Evolutionary conservation across 352 stramenopile genomes (phyloP), one percentile per base, ranked within the genome.

Genomic region (Phytopythium litorale): DNA sequence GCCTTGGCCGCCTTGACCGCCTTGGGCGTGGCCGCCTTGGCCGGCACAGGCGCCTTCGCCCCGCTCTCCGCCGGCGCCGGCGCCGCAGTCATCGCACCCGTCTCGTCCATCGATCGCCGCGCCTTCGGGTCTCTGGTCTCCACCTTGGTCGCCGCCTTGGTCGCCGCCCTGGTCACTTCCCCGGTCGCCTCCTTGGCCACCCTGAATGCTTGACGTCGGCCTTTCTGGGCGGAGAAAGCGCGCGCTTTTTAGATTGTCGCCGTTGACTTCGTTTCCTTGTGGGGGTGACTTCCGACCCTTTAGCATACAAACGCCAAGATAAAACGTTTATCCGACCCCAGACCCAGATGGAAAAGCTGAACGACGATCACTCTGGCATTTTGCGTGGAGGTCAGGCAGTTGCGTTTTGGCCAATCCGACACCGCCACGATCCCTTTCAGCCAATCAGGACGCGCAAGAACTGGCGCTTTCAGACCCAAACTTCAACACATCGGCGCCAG

Each of bases 371-470:
- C 23, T 58, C 32, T 16, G 15, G 50, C 18, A 48, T 58, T 58
- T 58, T 58, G 53, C 53, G 30, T 58, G 53, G 53, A 58, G 35
- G 52, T 28, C 52, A 45, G 33, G 33, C 50, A 32, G 52, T 19
- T 7, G 9, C 0, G 33, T 57, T 57, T 57, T 18, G 32, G 6
- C 52, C 52, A 57, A 57, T 57, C 19, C 18, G 7, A n/a, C 9
- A 0, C 2, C 48, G 13, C 7, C 48, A 54, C 11, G 15, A 4
- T 3, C 1, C 4, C 8, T 57, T 57, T 57, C 4, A 23, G 25
- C 48, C 48, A 38, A 54, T 54, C 48, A 38, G 6, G 23, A 23
- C 48, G 25, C 48, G 16, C 13, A 16, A 7, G 28, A 54, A 37
- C 25, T 54, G 28, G 48, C 48, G 28, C 13, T 52, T 35, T 52